Conservation (phyloP, 2,329 filamentous ascomycete species). For the Colletotrichum australisinense region DNA sequence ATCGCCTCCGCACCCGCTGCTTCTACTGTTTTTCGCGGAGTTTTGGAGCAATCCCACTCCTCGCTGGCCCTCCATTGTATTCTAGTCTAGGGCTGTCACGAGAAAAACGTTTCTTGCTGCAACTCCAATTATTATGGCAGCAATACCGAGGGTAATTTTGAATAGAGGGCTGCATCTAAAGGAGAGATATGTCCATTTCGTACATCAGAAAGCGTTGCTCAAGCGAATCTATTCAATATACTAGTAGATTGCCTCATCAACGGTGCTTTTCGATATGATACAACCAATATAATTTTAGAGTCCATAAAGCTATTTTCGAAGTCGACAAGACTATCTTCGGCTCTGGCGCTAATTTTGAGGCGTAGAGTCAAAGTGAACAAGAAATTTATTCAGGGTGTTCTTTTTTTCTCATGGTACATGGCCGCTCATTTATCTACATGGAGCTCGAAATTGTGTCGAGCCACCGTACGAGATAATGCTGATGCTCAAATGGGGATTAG, state of each 20-base stretch:
- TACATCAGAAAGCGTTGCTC: not conserved
- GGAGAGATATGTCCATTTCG: not conserved
- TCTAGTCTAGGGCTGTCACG: conserved; percentile 62
- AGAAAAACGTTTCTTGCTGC: conserved; percentile 54
- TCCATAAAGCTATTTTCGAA: not conserved
- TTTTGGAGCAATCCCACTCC: conserved; percentile 63
- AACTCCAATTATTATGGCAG: conserved; percentile 57
- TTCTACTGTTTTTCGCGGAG: conserved; percentile 65
- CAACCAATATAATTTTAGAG: no score
- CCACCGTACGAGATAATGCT: not conserved
- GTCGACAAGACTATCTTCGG: not conserved
- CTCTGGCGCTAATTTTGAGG: no score
- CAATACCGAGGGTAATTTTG: conserved; percentile 57
- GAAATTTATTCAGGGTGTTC: no score
- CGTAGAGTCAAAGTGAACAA: no score
- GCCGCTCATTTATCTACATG: not conserved
- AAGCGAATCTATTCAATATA: not conserved
- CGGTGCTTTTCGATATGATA: not conserved
- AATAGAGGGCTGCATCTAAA: conserved; percentile 53
- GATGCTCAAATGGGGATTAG: not conserved
- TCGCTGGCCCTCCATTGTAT: conserved; percentile 63
- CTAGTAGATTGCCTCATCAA: not conserved
- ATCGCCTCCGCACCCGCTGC: conserved; percentile 74
- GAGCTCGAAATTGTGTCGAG: not conserved
- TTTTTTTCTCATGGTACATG: no score